phyloP scores from a whole-genome alignment of 2,329 filamentous ascomycete species.

The Leptographium galeiforme region DNA sequence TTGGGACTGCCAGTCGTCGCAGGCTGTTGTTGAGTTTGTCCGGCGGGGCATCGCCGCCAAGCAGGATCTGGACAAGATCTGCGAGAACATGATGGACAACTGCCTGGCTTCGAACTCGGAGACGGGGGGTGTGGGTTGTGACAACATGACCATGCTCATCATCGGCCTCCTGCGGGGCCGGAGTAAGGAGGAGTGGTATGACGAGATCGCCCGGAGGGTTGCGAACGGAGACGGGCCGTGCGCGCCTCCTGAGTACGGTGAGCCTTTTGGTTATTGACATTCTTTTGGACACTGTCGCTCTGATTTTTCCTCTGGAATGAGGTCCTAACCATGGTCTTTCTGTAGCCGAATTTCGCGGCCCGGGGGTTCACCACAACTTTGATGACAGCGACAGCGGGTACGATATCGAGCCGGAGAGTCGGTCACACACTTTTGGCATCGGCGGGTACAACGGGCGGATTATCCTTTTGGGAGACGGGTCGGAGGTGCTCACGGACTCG shows the following conservation, averaged over 20 bases:
- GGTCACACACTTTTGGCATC: constrained; percentile 47
- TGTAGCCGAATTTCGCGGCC: constrained; percentile 72
- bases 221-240: constrained; percentile 95
- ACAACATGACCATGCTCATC: constrained; percentile 98
- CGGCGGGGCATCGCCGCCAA: constrained; percentile 91
- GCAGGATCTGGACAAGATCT: constrained; percentile 88
- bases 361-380: constrained; percentile 69
- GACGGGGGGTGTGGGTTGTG: constrained; percentile 92
- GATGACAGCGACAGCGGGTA: constrained; percentile 69
- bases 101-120: constrained; percentile 96
- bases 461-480: constrained; percentile 90
- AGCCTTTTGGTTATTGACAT: constrained; percentile 26
- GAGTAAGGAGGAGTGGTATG: constrained; percentile 96
- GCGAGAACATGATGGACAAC: constrained; percentile 99
- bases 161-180: constrained; percentile 81
- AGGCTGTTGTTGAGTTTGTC: constrained; percentile 94
- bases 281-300: not conserved
- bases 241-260: constrained; percentile 98
- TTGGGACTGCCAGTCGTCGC: constrained; percentile 98
- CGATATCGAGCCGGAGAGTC: constrained; percentile 59
- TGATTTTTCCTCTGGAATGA: not conserved
- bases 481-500: constrained; percentile 78
- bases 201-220: constrained; percentile 85
- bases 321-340: constrained; percentile 12
- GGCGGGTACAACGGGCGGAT: constrained; percentile 70